Conservation (phyloP, 192 early-diverging fungal species). For the Gigaspora rosea region DNA sequence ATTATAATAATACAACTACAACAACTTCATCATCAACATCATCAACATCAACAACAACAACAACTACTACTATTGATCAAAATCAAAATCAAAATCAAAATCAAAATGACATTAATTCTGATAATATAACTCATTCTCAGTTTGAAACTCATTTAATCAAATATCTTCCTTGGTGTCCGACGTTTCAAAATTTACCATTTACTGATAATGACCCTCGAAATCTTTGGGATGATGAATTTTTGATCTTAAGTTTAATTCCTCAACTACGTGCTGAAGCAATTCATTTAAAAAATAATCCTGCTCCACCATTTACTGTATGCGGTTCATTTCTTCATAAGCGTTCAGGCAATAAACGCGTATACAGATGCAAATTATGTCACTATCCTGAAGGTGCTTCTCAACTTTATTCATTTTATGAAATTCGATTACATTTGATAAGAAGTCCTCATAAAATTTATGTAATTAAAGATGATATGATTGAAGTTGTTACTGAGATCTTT, state of each 20-base stretch:
- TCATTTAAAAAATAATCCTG: slow-evolving; percentile 1
- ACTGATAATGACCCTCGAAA: slow-evolving; percentile 6
- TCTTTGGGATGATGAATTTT: slow-evolving; percentile 26
- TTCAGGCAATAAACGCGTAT: not conserved
- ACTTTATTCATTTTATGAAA: slow-evolving; percentile 25
- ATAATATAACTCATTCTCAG: not conserved
- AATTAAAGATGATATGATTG: slow-evolving; percentile 2
- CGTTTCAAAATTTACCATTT: slow-evolving; percentile 13
- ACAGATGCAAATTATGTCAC: slow-evolving; percentile 8
- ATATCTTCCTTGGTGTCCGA: slow-evolving; percentile 7
- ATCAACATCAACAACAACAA: not conserved
- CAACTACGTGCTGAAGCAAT: not conserved
- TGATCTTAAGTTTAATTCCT: not conserved
- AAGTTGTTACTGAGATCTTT: not conserved
- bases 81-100: too few relatives aligned
- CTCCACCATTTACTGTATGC: not conserved
- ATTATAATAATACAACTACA: not conserved
- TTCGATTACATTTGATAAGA: slow-evolving; percentile 16
- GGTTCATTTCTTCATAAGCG: not conserved
- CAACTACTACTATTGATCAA: too few relatives aligned
- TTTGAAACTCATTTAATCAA: slow-evolving; percentile 14
- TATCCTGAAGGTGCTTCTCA: not conserved
- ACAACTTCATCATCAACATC: not conserved
- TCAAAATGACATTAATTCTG: not conserved
- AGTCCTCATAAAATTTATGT: not conserved